These are phyloP conservation scores for Clarireedia paspali DNA, from an alignment of 2,329 filamentous ascomycete species.

Conservation along the genomic window DNA sequence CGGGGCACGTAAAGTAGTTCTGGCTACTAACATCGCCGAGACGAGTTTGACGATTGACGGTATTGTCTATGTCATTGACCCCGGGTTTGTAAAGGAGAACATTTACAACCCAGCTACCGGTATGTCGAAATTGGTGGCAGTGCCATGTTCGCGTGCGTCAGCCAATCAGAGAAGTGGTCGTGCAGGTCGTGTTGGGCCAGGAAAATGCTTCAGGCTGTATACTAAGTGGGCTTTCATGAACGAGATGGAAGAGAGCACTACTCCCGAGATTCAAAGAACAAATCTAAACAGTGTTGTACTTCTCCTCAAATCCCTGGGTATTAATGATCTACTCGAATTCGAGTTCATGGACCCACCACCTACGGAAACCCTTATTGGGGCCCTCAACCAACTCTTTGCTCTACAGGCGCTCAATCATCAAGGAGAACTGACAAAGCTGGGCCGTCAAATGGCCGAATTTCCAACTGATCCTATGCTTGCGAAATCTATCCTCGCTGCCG, in stretches of 20 bases:
- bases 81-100: constrained; percentile 92
- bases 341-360: constrained; percentile 95
- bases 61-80: constrained; percentile 93
- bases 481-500: constrained; percentile 79
- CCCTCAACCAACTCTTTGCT: constrained; percentile 85
- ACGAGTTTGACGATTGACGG: constrained; percentile 93
- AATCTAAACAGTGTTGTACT: constrained; percentile 81
- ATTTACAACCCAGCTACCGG: constrained; percentile 85
- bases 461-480: constrained; percentile 88
- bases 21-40: constrained; percentile 96
- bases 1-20: constrained; percentile 78
- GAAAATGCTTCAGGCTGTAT: constrained; percentile 89
- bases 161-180: constrained; percentile 90
- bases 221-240: constrained; percentile 93
- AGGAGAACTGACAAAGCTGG: constrained; percentile 83
- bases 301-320: constrained; percentile 80
- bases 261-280: constrained; percentile 86
- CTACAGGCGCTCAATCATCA: constrained; percentile 82
- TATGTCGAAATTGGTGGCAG: constrained; percentile 86
- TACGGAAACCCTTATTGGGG: constrained; percentile 79
- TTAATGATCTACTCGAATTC: constrained; percentile 87
- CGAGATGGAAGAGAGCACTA: constrained; percentile 86
- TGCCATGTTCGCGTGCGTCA: constrained; percentile 83
- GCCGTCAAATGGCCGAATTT: constrained; percentile 91
- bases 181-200: constrained; percentile 84